Evolutionary conservation across 352 stramenopile genomes (phyloP), one percentile per base, ranked within the genome.

Genomic region (Globisporangium radiosum): DNA sequence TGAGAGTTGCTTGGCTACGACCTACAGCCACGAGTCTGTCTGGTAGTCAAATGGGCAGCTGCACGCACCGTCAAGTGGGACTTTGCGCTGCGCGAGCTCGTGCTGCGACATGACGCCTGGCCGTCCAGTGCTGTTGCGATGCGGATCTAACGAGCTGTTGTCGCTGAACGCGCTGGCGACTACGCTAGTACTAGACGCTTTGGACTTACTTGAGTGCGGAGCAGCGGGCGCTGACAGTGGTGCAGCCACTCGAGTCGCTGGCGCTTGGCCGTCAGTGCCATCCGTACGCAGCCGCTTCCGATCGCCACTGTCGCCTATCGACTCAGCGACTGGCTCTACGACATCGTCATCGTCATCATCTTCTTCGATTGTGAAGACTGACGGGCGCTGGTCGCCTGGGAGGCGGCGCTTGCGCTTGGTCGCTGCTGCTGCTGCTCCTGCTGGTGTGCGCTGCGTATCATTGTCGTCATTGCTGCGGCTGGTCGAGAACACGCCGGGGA

Each of bases 401-500:
- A 54, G 48, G 25, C 43, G 57, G 36, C 73, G 68, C 48, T 81
- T 80, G 37, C 56, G 45, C 13, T 50, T 25, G 8, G 19, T 19
- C 5, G 55, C 1, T 9, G 52, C 17, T 6, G 47, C 17, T 1
- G 15, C 38, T 39, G 38, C 5, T 40, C 37, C 33, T 44, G 33
- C 13, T 44, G 50, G 45, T 52, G 44, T 50, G 15, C 17, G 15
- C 17, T 47, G 15, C 17, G 33, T 75, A 47, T 58, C 62, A 25
- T 25, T 25, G 25, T 25, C 25, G 25, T 25, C 25, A 25, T 25
- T 25, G 25, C 25, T 25, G 25, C 25, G 25, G 64, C 9, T 64
- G 59, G 1, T 63, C 0, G 79, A 77, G 62, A 92, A 94, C 25
- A 65, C 56, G 9, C 85, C 85, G 36, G 70, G 81, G 60, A 94